Percentiles rank a stretch among this genome's conserved stretches.
Evolutionary conservation across 1,139 yeast genomes (phyloP).

Genomic region (Blastobotrys buckinghamii): DNA sequence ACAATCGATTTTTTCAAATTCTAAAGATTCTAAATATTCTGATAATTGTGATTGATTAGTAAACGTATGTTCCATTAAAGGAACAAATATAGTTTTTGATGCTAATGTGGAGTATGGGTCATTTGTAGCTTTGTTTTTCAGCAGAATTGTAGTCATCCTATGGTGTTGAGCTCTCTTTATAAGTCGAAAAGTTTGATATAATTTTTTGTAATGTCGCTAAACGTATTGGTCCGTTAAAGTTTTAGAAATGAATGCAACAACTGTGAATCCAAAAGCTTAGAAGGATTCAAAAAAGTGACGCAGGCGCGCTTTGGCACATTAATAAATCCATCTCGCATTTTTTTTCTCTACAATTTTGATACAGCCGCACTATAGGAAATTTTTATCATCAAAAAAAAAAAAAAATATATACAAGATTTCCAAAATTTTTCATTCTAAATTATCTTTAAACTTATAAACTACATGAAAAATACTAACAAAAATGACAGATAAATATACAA

Average conservation of each 20-base stretch:
- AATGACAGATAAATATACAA: constrained; percentile 16
- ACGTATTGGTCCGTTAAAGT: too few relatives aligned
- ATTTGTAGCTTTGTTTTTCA: constrained; percentile 61
- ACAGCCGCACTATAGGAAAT: too few relatives aligned
- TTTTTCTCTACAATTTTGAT: too few relatives aligned
- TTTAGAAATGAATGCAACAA: too few relatives aligned
- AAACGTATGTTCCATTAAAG: constrained; percentile 60
- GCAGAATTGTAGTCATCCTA: constrained; percentile 34
- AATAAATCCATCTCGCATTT: too few relatives aligned
- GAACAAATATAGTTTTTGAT: constrained; percentile 51
- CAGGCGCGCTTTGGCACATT: too few relatives aligned
- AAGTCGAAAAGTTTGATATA: background rate
- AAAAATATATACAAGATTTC: too few relatives aligned
- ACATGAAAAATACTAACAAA: too few relatives aligned
- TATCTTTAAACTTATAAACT: background rate
- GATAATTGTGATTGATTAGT: constrained; percentile 43
- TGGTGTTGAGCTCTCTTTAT: background rate
- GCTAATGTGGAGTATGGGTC: constrained; percentile 57
- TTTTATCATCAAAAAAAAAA: too few relatives aligned
- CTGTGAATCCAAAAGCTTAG: too few relatives aligned
- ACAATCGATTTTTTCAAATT: constrained; percentile 42
- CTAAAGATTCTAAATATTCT: constrained; percentile 38
- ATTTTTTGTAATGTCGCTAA: background rate
- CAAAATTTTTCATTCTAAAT: too few relatives aligned
- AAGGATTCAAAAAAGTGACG: too few relatives aligned